A percentile compares a stretch with the other conserved stretches of the same genome.
phyloP scores from a whole-genome alignment of 192 early-diverging fungal genomes.

The Chytriomyces sp. region DNA sequence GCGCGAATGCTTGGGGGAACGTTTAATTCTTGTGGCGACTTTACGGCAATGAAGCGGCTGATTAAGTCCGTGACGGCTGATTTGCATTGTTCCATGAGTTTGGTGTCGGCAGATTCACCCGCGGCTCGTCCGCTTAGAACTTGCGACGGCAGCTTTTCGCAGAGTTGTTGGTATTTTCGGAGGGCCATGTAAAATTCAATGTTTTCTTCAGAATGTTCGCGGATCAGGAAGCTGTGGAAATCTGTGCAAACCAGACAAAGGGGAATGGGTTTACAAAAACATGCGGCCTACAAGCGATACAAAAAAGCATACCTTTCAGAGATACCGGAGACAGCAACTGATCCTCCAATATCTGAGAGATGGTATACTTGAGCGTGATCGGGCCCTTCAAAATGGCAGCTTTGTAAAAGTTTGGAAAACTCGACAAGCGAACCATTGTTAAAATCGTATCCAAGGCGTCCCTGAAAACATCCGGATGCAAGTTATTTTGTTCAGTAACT shows the following conservation, averaged over 20 bases:
- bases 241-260: neutral
- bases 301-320: slow-evolving; percentile 16
- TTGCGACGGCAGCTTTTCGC: slow-evolving; percentile 1
- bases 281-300: neutral
- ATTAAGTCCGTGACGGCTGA: slow-evolving; percentile 9
- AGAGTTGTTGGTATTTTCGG: slow-evolving; percentile 13
- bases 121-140: slow-evolving; percentile 13
- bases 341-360: slow-evolving; percentile 18
- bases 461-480: slow-evolving; percentile 43
- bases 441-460: slow-evolving; percentile 33
- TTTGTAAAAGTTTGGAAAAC: slow-evolving; percentile 47
- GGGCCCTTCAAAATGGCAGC: slow-evolving; percentile 27
- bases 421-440: slow-evolving; percentile 35
- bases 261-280: neutral
- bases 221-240: slow-evolving; percentile 26
- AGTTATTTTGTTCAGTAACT: slow-evolving; percentile 28
- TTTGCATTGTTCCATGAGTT: slow-evolving; percentile 20
- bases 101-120: neutral
- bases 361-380: slow-evolving; percentile 21
- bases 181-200: slow-evolving; percentile 23
- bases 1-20: slow-evolving; percentile 32
- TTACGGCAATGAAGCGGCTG: slow-evolving; percentile 1
- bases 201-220: slow-evolving; percentile 31
- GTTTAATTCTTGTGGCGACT: slow-evolving; percentile 36
- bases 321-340: slow-evolving; percentile 18